These are phyloP conservation scores for Nicotiana noctiflora DNA, from an alignment of 257 asterid species.

Conservation along the genomic window DNA sequence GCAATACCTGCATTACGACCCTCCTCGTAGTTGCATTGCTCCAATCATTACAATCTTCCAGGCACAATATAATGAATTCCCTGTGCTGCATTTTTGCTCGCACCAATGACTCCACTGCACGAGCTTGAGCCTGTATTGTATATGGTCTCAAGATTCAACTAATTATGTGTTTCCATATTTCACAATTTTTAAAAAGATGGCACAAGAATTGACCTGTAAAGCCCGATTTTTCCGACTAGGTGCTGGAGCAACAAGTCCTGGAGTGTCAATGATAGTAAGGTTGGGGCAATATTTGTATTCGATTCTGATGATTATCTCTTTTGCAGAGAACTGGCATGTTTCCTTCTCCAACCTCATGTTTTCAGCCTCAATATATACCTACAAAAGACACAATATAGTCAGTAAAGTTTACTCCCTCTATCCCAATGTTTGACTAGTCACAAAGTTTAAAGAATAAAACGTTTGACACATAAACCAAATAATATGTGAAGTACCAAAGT, in stretches of 20 bases:
- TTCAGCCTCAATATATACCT: constrained; percentile 94
- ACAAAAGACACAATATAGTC: constrained; percentile 7
- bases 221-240: constrained; percentile 81
- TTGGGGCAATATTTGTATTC: constrained; percentile 90
- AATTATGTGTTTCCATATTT: constrained; percentile 4
- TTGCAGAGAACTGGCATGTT: constrained; percentile 71
- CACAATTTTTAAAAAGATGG: constrained; percentile 5
- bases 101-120: constrained; percentile 86
- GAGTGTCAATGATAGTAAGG: constrained; percentile 89
- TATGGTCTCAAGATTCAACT: constrained; percentile 21
- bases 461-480: background rate
- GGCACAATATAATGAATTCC: constrained; percentile 92
- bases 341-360: constrained; percentile 89
- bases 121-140: constrained; percentile 74
- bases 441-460: background rate
- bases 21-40: constrained; percentile 92
- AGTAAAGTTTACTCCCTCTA: background rate
- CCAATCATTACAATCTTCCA: constrained; percentile 98
- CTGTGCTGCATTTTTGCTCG: constrained; percentile 96
- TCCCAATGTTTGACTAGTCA: background rate
- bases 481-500: background rate
- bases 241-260: constrained; percentile 95
- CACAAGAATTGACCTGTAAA: constrained; percentile 58
- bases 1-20: constrained; percentile 84
- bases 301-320: constrained; percentile 72